Percentiles rank a stretch among this genome's conserved stretches.
Evolutionary conservation across 768 basidiomycete genomes (phyloP).

Genomic region (Leccinum disarticulatum): DNA sequence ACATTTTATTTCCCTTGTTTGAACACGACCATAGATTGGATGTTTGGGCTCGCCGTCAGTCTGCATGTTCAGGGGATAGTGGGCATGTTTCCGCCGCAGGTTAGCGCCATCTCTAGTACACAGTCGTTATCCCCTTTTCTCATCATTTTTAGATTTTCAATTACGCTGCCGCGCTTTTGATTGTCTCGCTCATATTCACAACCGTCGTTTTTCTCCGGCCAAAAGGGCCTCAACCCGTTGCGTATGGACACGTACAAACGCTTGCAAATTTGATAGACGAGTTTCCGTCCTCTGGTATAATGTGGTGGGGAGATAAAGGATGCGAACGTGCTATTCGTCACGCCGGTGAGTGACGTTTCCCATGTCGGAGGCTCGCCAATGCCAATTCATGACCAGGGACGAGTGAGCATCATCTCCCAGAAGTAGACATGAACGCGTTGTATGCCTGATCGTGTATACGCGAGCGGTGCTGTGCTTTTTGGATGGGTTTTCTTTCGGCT

Average conservation of each 20-base stretch:
- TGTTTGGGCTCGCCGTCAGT: conserved; percentile 31
- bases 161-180: conserved; percentile 17
- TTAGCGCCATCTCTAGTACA: background rate
- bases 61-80: conserved; percentile 1
- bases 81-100: conserved; percentile 30
- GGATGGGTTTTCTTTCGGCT: background rate
- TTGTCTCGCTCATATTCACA: conserved; percentile 20
- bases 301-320: conserved; percentile 33
- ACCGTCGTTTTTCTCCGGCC: conserved; percentile 11
- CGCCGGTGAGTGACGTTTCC: conserved; percentile 21
- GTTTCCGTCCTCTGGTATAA: conserved; percentile 26
- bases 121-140: background rate
- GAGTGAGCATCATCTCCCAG: conserved; percentile 17
- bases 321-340: conserved; percentile 6
- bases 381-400: conserved; percentile 18
- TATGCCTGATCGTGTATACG: conserved; percentile 17
- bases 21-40: conserved; percentile 25
- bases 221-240: conserved; percentile 29
- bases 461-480: background rate
- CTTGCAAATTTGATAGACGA: conserved; percentile 37
- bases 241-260: conserved; percentile 37
- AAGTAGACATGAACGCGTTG: conserved; percentile 21
- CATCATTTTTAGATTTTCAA: conserved; percentile 25
- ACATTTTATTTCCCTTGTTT: background rate
- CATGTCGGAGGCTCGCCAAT: background rate